phyloP scores from a whole-genome alignment of 2,329 filamentous ascomycete species.

The Capronia epimyces region DNA sequence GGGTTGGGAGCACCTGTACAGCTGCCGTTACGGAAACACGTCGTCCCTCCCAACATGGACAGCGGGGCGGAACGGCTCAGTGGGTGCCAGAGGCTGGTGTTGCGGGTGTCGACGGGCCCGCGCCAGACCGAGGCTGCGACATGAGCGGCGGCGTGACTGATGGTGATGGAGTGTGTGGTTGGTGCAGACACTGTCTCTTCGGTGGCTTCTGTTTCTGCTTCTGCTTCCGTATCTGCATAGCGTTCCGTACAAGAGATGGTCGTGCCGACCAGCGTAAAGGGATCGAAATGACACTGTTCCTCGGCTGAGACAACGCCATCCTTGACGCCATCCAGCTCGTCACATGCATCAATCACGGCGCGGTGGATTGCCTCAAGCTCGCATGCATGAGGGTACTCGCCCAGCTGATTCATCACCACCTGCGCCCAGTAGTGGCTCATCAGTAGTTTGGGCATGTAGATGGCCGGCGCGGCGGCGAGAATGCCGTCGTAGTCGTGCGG shows the following conservation, averaged over 20 bases:
- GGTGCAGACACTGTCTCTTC: no score
- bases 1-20: constrained; percentile 32
- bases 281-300: constrained; percentile 17
- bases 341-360: constrained; percentile 34
- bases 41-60: constrained; percentile 31
- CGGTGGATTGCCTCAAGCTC: neutral
- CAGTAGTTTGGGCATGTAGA: constrained; percentile 30
- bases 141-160: constrained; percentile 30
- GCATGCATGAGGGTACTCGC: constrained; percentile 21
- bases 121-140: constrained; percentile 34
- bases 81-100: constrained; percentile 35
- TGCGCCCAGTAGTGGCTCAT: constrained; percentile 27
- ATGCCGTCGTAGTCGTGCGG: constrained; percentile 30
- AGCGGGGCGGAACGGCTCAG: constrained; percentile 27
- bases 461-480: constrained; percentile 28
- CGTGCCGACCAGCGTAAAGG: constrained; percentile 10
- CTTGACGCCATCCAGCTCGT: constrained; percentile 27
- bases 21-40: constrained; percentile 14
- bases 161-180: constrained; percentile 23
- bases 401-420: constrained; percentile 24
- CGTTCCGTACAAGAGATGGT: constrained; percentile 14
- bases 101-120: constrained; percentile 28
- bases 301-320: constrained; percentile 29
- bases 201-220: constrained; percentile 7
- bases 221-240: neutral